Base-by-base conservation (phyloP, 768 basidiomycete species). In the Termitomyces titanicus region DNA sequence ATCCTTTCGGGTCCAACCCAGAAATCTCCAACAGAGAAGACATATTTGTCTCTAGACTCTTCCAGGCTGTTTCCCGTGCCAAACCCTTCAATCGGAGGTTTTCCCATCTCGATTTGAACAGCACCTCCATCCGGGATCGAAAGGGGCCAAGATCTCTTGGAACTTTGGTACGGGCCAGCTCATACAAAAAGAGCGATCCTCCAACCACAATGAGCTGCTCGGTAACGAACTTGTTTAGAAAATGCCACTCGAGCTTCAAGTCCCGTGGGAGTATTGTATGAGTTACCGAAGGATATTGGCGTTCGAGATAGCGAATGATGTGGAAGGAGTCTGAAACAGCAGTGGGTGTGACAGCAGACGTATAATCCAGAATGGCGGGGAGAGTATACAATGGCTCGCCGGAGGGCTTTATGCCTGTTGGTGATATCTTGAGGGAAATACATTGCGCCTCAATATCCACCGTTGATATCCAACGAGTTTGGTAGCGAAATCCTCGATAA, bases 281-380 rank as follows among this genome's bases (percentile, higher is more conserved):
- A 13, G 51, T 57, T 13, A 57, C 54, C 15, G 60, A 37, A 20
- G 64, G 68, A 51, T 69, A 69, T 42, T 62, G 64, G 18, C 51
- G 61, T 34, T 75, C 74, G 37, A 75, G 68, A 56, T 74, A 73
- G 47, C 69, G 66, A 22, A 72, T 61, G 44, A 75, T 75, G 18
- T 65, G 66, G 3, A 63, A 64, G 8, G 72, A 73, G 51, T 75
- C 72, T 6, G 72, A 67, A 3, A 73, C 39, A n/a, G 61, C 48
- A 7, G 66, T 55, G 27, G 65, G 64, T 3, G 62, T 44, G 45
- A 58, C 53, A n/a, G 62, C 54, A 22, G 63, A 31, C 5, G 65
- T 61, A 42, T 58, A 61, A 33, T 68, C 67, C 31, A 63, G 57
- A 57, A 72, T 62, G 20, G 69, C 68, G 38, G 72, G 72, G 9